A percentile compares a stretch with the other conserved stretches of the same genome.
Conservation (phyloP, 176 grass and related monocot genomes). For the Bolboschoenus planiculmis region DNA sequence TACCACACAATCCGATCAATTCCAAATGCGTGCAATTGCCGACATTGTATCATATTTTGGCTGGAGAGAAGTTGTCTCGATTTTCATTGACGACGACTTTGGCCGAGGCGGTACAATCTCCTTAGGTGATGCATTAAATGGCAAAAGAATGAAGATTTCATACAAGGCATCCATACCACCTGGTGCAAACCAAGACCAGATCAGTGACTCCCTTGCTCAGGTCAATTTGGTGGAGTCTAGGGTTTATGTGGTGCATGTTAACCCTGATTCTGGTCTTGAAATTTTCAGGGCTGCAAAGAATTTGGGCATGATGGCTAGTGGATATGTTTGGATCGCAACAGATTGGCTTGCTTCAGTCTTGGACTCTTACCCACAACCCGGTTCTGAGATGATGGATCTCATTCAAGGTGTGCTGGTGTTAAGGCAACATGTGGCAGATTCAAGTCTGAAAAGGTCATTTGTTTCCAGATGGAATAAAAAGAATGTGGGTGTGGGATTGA, state of each 20-base stretch:
- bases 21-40: conserved; percentile 71
- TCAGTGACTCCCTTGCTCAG: conserved; percentile 31
- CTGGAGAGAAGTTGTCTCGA: conserved; percentile 55
- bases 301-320: conserved; percentile 47
- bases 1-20: conserved; percentile 39
- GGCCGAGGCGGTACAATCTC: conserved; percentile 52
- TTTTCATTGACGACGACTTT: conserved; percentile 71
- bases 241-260: conserved; percentile 69
- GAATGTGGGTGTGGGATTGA: conserved; percentile 17
- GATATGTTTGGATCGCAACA: conserved; percentile 83
- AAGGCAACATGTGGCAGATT: conserved; percentile 57
- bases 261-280: conserved; percentile 57
- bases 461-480: conserved; percentile 37
- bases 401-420: conserved; percentile 63
- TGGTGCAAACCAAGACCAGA: conserved; percentile 5
- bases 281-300: conserved; percentile 46
- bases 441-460: conserved; percentile 46
- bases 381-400: conserved; percentile 20
- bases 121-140: conserved; percentile 45
- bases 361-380: conserved; percentile 24
- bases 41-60: conserved; percentile 38
- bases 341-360: conserved; percentile 71
- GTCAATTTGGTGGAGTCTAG: conserved; percentile 69
- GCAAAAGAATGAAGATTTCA: conserved; percentile 28
- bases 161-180: conserved; percentile 57